A percentile compares a stretch with the other conserved stretches of the same genome.
Evolutionary conservation across 2,329 filamentous ascomycete species (phyloP).

Genomic region (Verticillium albo-atrum): DNA sequence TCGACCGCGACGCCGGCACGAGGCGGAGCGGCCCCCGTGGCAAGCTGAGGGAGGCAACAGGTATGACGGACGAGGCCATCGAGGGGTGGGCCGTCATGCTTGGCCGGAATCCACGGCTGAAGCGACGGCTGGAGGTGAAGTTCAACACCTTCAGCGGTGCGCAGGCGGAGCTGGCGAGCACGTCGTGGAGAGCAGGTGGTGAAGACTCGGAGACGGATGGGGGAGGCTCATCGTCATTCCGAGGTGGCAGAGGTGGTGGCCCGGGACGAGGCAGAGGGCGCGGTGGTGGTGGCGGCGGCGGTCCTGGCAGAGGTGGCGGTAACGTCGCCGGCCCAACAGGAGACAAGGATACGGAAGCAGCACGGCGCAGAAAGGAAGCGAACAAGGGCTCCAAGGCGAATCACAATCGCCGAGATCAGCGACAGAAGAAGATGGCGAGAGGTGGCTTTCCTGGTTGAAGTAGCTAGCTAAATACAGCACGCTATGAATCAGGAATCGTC

Average conservation of each 20-base stretch:
- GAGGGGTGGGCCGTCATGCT: constrained; percentile 95
- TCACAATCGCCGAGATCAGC: constrained; percentile 74
- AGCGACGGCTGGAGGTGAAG: constrained; percentile 66
- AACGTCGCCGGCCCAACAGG: constrained; percentile 61
- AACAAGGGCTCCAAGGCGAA: constrained; percentile 80
- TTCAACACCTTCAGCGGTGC: constrained; percentile 61
- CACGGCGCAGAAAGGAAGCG: constrained; percentile 73
- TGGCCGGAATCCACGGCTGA: constrained; percentile 62
- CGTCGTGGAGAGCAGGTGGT: constrained; percentile 58
- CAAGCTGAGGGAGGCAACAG: constrained; percentile 68
- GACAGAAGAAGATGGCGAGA: constrained; percentile 61
- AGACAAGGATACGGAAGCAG: constrained; percentile 67
- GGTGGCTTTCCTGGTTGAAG: constrained; percentile 32
- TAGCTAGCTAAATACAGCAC: neutral
- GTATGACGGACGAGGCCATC: constrained; percentile 89
- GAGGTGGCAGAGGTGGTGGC: constrained; percentile 39
- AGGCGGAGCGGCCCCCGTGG: constrained; percentile 58
- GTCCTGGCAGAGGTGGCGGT: constrained; percentile 45
- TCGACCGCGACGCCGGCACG: constrained; percentile 67
- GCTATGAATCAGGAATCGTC: neutral
- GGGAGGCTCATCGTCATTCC: constrained; percentile 24
- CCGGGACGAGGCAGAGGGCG: constrained; percentile 41
- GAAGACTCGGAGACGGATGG: constrained; percentile 55
- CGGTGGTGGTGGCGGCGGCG: constrained; percentile 41
- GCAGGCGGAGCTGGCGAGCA: constrained; percentile 61